Base-by-base conservation (phyloP, 2,329 filamentous ascomycete species). In the Epichloe typhina region DNA sequence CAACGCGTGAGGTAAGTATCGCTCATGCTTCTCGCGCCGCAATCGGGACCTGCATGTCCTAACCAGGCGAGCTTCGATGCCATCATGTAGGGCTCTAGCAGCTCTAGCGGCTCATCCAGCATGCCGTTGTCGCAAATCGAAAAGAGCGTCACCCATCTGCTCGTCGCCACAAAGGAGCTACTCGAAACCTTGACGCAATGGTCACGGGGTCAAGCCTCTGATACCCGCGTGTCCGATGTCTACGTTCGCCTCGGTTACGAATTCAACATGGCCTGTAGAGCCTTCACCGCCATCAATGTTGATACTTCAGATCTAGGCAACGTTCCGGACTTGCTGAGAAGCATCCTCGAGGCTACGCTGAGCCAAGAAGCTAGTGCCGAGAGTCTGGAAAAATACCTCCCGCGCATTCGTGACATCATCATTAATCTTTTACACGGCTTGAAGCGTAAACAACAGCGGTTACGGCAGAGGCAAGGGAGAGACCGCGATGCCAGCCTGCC, bases 181-280 rank as follows among this genome's bases (percentile, higher is more conserved):
- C 83, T 98, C 55, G 93, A 98, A 72, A 98, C 91, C 5, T 75
- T 98, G 55, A 98, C 93, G 45, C 86, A 95, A 75, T 98, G 93
- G 93, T 98, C 93, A 53, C 87, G 91, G 52, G 85, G 87, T 55
- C 83, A 86, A 61, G 90, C 93, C 50, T 90, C 88, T 56, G 93
- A 98, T 69, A 86, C 84, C 54, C 88, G 97, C 66, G 93, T 98
- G 53, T 97, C 93, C 12, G 93, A 98, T 66, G 93, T 98, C 59
- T 98, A 98, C 65, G 93, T 98, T 54, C 85, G 93, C 54, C 73
- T 98, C 54, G 93, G 93, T 45, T 98, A 98, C 69, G 93, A 98
- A 69, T 98, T 98, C 76, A 98, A 98, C 69, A 93, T 98, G 73
- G 93, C 93, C 31, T 97, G 91, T 67, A 85, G 93, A 51, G 91